Conservation (phyloP, 208 protist genomes). For the Leptomonas pyrrhocoris region DNA sequence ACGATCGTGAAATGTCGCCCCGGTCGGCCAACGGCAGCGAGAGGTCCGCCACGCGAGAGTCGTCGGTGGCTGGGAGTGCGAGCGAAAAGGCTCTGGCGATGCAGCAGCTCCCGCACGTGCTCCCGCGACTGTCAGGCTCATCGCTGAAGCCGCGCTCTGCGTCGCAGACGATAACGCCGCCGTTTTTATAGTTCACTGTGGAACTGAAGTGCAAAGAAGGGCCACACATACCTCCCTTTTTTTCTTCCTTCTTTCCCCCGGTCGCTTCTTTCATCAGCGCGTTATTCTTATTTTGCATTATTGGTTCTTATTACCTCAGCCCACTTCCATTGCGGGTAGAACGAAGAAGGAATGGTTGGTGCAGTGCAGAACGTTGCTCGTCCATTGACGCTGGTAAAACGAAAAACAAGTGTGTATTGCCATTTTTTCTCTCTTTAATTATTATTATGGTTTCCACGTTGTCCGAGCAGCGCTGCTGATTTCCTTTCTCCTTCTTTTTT, state of each 20-base stretch:
- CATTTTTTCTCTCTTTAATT: no score
- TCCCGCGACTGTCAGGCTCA: slow-evolving; percentile 11
- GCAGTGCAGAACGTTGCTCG: no score
- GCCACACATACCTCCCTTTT: neutral
- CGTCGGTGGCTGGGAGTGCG: neutral
- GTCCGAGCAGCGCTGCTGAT: no score
- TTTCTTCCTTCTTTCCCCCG: neutral
- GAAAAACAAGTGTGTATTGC: no score
- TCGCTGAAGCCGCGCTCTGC: slow-evolving; percentile 3
- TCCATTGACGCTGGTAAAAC: no score
- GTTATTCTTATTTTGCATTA: neutral
- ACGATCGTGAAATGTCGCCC: neutral
- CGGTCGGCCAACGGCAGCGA: neutral
- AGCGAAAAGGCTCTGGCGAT: neutral
- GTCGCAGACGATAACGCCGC: slow-evolving; percentile 9
- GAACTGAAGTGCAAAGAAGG: no score
- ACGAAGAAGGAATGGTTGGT: no score
- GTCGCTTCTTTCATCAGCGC: no score
- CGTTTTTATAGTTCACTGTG: neutral
- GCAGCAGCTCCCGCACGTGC: neutral
- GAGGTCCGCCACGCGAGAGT: neutral
- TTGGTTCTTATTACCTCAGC: neutral
- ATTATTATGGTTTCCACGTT: no score
- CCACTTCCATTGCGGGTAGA: no score
- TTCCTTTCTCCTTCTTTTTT: no score